These are phyloP conservation scores for Neostapfia colusana DNA, from an alignment of 176 grass and related monocot genomes.

Conservation along the genomic window DNA sequence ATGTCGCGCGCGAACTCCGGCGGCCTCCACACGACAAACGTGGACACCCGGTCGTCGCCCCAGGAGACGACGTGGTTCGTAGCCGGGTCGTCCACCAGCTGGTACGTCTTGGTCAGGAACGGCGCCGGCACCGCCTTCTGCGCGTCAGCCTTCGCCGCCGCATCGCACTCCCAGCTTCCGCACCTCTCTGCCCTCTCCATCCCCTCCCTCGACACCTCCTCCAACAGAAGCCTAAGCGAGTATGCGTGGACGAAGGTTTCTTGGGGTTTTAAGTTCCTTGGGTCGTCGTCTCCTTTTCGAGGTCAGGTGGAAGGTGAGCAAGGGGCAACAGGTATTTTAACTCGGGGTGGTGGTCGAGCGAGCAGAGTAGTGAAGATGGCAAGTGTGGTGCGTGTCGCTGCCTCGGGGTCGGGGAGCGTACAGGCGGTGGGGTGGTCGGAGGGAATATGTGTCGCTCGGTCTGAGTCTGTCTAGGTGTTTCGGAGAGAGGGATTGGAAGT, in stretches of 20 bases:
- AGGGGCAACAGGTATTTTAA: conserved; percentile 37
- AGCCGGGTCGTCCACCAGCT: conserved; percentile 84
- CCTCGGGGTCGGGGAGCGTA: conserved; percentile 58
- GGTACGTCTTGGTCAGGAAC: conserved; percentile 98
- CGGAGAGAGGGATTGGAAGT: conserved; percentile 45
- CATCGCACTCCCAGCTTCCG: conserved; percentile 62
- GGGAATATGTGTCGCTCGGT: conserved; percentile 97
- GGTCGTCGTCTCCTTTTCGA: neutral
- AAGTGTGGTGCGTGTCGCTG: conserved; percentile 11
- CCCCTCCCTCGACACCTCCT: neutral
- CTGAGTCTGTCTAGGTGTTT: conserved; percentile 60
- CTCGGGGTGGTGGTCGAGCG: conserved; percentile 21
- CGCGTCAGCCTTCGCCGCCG: conserved; percentile 48
- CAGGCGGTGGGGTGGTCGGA: conserved; percentile 48
- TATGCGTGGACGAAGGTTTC: conserved; percentile 45
- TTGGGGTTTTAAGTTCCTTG: conserved; percentile 40
- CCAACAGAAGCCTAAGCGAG: conserved; percentile 13
- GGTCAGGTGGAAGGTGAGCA: neutral
- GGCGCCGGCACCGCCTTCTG: conserved; percentile 95
- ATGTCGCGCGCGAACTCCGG: conserved; percentile 94
- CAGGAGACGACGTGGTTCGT: conserved; percentile 96
- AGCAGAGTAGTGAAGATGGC: neutral
- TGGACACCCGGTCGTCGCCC: conserved; percentile 89
- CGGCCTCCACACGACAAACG: conserved; percentile 93
- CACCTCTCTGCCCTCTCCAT: conserved; percentile 60